Evolutionary conservation across 805 yeast genomes (phyloP).

Genomic region (Priceomyces carsonii): DNA sequence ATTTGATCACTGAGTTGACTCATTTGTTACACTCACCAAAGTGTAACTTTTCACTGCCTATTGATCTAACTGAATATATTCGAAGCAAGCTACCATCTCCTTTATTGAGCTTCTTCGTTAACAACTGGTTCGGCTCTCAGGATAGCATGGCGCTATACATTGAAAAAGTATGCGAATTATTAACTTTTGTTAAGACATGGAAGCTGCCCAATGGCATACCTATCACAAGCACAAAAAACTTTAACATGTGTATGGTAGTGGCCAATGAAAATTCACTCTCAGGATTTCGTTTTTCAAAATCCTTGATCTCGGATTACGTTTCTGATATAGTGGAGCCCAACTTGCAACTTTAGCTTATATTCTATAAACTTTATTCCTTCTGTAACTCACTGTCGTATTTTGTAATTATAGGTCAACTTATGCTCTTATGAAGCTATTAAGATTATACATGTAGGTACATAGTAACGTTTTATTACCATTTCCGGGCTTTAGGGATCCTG

Average conservation of each 20-base stretch:
- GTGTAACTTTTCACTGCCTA: no score
- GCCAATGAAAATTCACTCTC: conserved; percentile 13
- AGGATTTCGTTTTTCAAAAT: conserved; percentile 20
- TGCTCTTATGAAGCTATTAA: no score
- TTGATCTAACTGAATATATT: conserved; percentile 7
- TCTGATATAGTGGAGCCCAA: conserved; percentile 21
- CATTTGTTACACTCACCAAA: no score
- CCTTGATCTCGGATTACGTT: conserved; percentile 24
- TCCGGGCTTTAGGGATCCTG: no score
- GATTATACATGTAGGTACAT: no score
- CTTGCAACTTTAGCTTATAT: no score
- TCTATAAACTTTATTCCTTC: no score
- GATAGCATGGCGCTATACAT: conserved; percentile 22
- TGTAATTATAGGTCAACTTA: no score
- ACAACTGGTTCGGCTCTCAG: conserved; percentile 25
- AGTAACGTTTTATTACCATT: no score
- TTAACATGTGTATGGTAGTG: conserved; percentile 20
- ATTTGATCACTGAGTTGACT: no score
- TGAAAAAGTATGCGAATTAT: conserved; percentile 24
- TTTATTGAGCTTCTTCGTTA: conserved; percentile 17
- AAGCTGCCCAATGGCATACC: conserved; percentile 7
- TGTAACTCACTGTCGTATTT: no score
- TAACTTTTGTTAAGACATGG: conserved; percentile 15
- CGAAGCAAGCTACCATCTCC: neutral
- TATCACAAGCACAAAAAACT: conserved; percentile 14